phyloP scores from a whole-genome alignment of 805 yeast species.

The Candida fluviatilis region DNA sequence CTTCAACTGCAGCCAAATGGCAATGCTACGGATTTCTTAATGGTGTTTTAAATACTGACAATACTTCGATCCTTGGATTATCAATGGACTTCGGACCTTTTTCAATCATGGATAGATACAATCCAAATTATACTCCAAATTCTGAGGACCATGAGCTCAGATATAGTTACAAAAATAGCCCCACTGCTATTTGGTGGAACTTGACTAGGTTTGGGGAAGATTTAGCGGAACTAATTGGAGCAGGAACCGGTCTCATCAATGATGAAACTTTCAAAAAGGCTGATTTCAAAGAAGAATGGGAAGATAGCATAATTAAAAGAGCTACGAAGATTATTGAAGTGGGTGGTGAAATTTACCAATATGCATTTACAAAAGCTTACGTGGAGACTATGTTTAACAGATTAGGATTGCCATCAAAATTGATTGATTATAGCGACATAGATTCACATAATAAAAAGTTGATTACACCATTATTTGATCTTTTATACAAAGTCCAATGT shows the following conservation, averaged over 20 bases:
- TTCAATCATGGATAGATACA: conserved; percentile 81
- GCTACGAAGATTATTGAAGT: conserved; percentile 62
- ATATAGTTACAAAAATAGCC: conserved; percentile 80
- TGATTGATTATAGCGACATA: conserved; percentile 28
- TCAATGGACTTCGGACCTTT: conserved; percentile 95
- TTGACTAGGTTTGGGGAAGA: conserved; percentile 80
- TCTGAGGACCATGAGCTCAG: conserved; percentile 73
- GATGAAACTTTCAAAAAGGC: conserved; percentile 37
- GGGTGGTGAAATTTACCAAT: conserved; percentile 64
- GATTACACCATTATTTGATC: conserved; percentile 56
- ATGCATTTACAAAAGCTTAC: conserved; percentile 56
- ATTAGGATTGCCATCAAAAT: conserved; percentile 54
- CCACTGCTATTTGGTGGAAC: conserved; percentile 91
- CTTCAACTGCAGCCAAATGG: conserved; percentile 75
- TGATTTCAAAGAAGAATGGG: conserved; percentile 46
- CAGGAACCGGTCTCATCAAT: conserved; percentile 51
- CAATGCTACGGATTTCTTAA: conserved; percentile 90
- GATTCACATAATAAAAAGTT: conserved; percentile 41
- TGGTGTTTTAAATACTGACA: conserved; percentile 93
- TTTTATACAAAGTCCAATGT: conserved; percentile 56
- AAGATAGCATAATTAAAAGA: conserved; percentile 48
- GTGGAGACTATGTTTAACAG: conserved; percentile 55
- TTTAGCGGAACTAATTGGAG: conserved; percentile 76
- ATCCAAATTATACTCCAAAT: conserved; percentile 82
- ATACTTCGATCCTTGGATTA: conserved; percentile 83